Percentiles rank a stretch among this genome's conserved stretches.
These are phyloP conservation scores for Capsicum pubescens DNA, from an alignment of 257 asterid species.

Conservation along the genomic window DNA sequence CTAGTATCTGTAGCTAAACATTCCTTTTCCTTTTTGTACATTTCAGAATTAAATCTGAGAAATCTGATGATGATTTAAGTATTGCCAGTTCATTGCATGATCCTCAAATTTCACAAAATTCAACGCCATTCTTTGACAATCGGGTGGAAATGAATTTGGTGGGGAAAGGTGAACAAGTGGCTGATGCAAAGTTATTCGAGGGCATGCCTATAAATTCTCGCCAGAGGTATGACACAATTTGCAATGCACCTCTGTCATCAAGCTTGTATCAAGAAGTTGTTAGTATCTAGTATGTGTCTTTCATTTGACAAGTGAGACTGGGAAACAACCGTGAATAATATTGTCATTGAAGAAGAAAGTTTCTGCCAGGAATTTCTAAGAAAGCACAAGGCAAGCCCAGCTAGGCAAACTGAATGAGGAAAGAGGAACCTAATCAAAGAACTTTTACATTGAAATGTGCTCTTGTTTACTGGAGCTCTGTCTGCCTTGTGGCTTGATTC, in stretches of 20 bases:
- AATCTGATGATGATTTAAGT: conserved; percentile 60
- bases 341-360: not conserved
- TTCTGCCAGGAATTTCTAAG: conserved; percentile 12
- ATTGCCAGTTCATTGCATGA: conserved; percentile 48
- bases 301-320: conserved; percentile 3
- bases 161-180: conserved; percentile 53
- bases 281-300: not conserved
- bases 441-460: not conserved
- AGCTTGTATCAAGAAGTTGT: conserved; percentile 21
- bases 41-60: conserved; percentile 63
- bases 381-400: conserved; percentile 1
- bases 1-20: conserved; percentile 26
- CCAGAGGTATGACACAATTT: conserved; percentile 50
- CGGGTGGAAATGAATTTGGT: conserved; percentile 48
- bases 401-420: conserved; percentile 16
- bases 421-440: conserved; percentile 25
- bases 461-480: not conserved
- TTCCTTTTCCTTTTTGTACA: conserved; percentile 27
- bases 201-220: conserved; percentile 43
- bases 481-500: conserved; percentile 12
- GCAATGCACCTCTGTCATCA: conserved; percentile 2
- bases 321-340: conserved; percentile 16
- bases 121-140: conserved; percentile 48
- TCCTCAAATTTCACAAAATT: conserved; percentile 37
- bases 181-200: conserved; percentile 55